These are phyloP conservation scores for Boletus reticulatus DNA, from an alignment of 768 basidiomycete genomes.

Conservation along the genomic window DNA sequence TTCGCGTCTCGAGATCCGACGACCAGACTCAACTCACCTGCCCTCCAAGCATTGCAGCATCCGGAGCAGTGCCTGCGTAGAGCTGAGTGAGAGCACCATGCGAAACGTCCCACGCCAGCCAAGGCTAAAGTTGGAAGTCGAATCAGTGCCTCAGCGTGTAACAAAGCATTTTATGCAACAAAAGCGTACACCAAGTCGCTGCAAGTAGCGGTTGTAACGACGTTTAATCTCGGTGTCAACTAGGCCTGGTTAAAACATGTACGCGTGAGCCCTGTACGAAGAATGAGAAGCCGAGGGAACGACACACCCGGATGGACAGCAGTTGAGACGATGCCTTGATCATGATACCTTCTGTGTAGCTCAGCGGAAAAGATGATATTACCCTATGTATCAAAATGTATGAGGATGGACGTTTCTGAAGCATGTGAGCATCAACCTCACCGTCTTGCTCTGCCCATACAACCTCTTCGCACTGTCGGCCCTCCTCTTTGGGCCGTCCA, in stretches of 20 bases:
- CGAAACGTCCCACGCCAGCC: not conserved
- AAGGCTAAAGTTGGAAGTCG: not conserved
- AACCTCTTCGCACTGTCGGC: no score
- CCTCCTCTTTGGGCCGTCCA: no score
- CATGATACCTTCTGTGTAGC: constrained; percentile 43
- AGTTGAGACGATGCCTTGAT: constrained; percentile 43
- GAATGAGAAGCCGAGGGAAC: not conserved
- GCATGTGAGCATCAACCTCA: not conserved
- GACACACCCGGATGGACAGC: constrained; percentile 42
- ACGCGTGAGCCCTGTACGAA: not conserved
- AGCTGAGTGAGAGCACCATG: constrained; percentile 9
- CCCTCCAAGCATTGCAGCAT: constrained; percentile 4
- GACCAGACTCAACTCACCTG: not conserved
- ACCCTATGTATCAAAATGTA: constrained; percentile 29
- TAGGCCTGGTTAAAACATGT: not conserved
- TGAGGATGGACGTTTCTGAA: not conserved
- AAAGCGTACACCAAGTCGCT: constrained; percentile 1
- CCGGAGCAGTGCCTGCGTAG: constrained; percentile 4
- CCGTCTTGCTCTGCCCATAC: no score
- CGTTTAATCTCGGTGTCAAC: constrained; percentile 4
- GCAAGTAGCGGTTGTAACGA: not conserved
- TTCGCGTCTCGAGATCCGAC: not conserved
- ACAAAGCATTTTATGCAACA: not conserved
- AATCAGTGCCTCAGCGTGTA: not conserved
- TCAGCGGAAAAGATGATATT: constrained; percentile 45